These are phyloP conservation scores for Thecaphora thlaspeos DNA, from an alignment of 1,284 basidiomycete genomes.

Conservation along the genomic window DNA sequence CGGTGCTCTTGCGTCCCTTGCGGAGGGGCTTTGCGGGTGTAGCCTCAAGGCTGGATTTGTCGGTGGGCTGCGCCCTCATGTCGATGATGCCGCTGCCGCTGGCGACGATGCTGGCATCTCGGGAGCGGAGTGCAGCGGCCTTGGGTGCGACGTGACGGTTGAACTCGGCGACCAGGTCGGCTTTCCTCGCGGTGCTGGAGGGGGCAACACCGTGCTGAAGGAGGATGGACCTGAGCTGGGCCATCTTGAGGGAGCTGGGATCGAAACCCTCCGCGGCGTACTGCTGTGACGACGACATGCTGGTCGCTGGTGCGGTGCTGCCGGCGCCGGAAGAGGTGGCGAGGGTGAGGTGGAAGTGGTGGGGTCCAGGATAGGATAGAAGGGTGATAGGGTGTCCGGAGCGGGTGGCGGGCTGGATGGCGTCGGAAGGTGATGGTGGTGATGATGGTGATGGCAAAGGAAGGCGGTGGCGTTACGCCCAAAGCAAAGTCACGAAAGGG, in stretches of 20 bases:
- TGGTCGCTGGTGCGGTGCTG: no score
- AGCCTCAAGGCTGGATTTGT: not conserved
- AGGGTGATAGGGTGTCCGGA: no score
- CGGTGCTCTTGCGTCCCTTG: not conserved
- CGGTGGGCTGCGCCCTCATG: slow-evolving; percentile 40
- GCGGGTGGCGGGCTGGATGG: no score
- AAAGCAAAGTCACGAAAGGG: no score
- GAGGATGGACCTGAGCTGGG: slow-evolving; percentile 76
- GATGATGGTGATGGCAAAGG: no score
- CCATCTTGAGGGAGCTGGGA: slow-evolving; percentile 72
- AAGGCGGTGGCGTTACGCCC: no score
- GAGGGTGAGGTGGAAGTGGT: no score
- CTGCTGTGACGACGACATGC: slow-evolving; percentile 26
- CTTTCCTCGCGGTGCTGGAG: slow-evolving; percentile 77
- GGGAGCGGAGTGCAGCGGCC: slow-evolving; percentile 59
- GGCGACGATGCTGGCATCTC: slow-evolving; percentile 63
- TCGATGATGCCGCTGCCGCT: slow-evolving; percentile 59
- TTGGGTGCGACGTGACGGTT: slow-evolving; percentile 61
- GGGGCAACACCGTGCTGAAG: slow-evolving; percentile 77
- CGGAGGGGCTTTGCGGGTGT: slow-evolving; percentile 62
- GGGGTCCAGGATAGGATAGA: no score
- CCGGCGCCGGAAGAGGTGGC: no score
- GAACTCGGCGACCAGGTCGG: slow-evolving; percentile 78
- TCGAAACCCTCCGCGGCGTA: slow-evolving; percentile 85
- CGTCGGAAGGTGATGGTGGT: no score